A percentile compares a stretch with the other conserved stretches of the same genome.
Conservation (phyloP, 805 yeast genomes). For the Wickerhamomyces canadensis region DNA sequence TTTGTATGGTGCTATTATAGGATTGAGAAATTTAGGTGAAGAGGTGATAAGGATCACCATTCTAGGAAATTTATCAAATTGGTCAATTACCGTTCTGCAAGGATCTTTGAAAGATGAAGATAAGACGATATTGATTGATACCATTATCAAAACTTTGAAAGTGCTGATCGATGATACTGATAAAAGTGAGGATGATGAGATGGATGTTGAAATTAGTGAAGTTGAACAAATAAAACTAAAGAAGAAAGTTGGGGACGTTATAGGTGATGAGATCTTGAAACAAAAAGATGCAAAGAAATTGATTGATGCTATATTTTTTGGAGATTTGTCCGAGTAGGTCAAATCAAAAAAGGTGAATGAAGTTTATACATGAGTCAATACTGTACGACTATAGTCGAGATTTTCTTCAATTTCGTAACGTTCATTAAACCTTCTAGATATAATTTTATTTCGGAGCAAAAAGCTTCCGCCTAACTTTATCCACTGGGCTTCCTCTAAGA, state of each 20-base stretch:
- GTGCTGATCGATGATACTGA: slow-evolving; percentile 33
- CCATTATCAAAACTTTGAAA: slow-evolving; percentile 50
- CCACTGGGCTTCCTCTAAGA: slow-evolving; percentile 25
- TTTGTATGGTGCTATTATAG: slow-evolving; percentile 86
- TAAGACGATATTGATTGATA: slow-evolving; percentile 40
- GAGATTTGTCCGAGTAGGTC: slow-evolving; percentile 37
- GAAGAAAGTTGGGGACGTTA: slow-evolving; percentile 54
- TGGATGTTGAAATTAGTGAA: slow-evolving; percentile 32
- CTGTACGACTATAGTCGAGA: too few relatives aligned
- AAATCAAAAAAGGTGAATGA: not conserved
- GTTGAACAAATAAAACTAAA: slow-evolving; percentile 38
- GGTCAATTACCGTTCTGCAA: slow-evolving; percentile 61
- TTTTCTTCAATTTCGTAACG: too few relatives aligned
- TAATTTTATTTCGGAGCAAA: slow-evolving; percentile 30
- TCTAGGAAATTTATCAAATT: slow-evolving; percentile 76
- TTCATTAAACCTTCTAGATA: too few relatives aligned
- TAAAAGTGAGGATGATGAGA: slow-evolving; percentile 26
- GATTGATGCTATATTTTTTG: slow-evolving; percentile 66
- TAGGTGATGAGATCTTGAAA: slow-evolving; percentile 44
- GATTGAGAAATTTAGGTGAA: slow-evolving; percentile 75
- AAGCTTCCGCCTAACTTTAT: slow-evolving; percentile 28
- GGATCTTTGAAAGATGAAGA: slow-evolving; percentile 36
- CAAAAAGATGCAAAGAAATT: slow-evolving; percentile 45
- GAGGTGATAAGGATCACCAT: slow-evolving; percentile 84
- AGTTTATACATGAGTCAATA: too few relatives aligned